Conservation (phyloP, 2,329 filamentous ascomycete genomes). For the Hortaea sp. region DNA sequence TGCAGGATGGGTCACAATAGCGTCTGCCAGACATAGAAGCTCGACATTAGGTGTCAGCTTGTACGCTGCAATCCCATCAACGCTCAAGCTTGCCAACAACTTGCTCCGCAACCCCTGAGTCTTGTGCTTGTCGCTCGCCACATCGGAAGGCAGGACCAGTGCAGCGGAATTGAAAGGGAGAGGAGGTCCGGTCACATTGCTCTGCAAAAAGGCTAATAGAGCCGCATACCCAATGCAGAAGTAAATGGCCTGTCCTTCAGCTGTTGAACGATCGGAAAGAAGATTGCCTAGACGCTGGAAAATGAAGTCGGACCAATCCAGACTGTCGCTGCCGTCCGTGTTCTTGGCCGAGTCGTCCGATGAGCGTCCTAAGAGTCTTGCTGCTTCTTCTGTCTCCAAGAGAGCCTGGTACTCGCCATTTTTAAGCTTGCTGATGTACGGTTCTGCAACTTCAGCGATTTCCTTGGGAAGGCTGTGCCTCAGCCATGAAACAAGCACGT, state of each 20-base stretch:
- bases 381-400: conserved; percentile 30
- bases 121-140: conserved; percentile 26
- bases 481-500: conserved; percentile 33
- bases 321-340: conserved; percentile 24
- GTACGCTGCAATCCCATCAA: conserved; percentile 83
- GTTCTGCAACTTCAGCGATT: conserved; percentile 27
- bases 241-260: conserved; percentile 32
- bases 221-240: conserved; percentile 56
- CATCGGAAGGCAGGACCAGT: conserved; percentile 39
- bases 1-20: conserved; percentile 41
- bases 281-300: conserved; percentile 33
- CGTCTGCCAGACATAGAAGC: conserved; percentile 67
- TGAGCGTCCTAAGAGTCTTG: conserved; percentile 31
- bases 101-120: conserved; percentile 41
- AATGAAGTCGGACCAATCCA: conserved; percentile 36
- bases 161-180: conserved; percentile 48
- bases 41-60: conserved; percentile 74
- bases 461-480: conserved; percentile 33
- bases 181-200: conserved; percentile 78
- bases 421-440: conserved; percentile 30
- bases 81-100: conserved; percentile 60
- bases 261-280: conserved; percentile 25
- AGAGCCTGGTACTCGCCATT: conserved; percentile 33
- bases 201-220: conserved; percentile 71
- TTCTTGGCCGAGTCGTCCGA: conserved; percentile 25